Evolutionary conservation across 2,329 filamentous ascomycete species (phyloP), one percentile per base, ranked within the genome.

Genomic region (Basipetospora chlamydospora): DNA sequence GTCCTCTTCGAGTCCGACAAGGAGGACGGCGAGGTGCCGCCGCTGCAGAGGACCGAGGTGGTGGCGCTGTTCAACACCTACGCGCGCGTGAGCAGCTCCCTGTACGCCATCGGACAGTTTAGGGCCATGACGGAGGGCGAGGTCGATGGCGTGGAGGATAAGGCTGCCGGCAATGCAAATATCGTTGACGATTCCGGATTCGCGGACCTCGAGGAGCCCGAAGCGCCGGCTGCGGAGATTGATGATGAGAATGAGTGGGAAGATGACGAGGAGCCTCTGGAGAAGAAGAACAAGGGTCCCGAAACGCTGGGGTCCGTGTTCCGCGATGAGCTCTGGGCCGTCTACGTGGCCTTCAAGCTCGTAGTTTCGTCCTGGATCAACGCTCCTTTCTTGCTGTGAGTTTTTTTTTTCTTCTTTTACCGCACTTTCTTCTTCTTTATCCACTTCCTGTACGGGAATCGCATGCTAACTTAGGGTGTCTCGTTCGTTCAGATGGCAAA

Each of bases 51-150:
- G 44, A 96, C 88, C 1, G 90, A 98, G 59, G 67, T 98, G 9
- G 90, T 98, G 15, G 84, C 90, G 2, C 67, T 98, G 15, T 80
- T 96, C 60, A 98, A 98, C 58, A 96, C 90, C 0, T 79, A 95
- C 41, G 84, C 83, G 21, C 75, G 88, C 25, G 77, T 96, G 43
- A 85, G 82, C 43, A 78, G 81, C 54, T 90, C 84, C 36, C 60
- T 98, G 42, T 65, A 70, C 23, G 79, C 84, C 0, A 69, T 94
- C 29, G 71, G 75, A 39, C 66, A 77, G 38, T 96, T 98, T 61
- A 60, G 67, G 35, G 48, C 47, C 20, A 70, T 76, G 63, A 59
- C 70, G 9, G 60, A 61, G 41, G 54, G 51, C 13, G 9, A 18
- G 16, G 29, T 17, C n/a, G 29, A 6, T 23, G 22, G 6, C 22